A percentile compares a stretch with the other conserved stretches of the same genome.
These are phyloP conservation scores for Azolla pinnata DNA, from an alignment of 75 land plant species.

Conservation along the genomic window DNA sequence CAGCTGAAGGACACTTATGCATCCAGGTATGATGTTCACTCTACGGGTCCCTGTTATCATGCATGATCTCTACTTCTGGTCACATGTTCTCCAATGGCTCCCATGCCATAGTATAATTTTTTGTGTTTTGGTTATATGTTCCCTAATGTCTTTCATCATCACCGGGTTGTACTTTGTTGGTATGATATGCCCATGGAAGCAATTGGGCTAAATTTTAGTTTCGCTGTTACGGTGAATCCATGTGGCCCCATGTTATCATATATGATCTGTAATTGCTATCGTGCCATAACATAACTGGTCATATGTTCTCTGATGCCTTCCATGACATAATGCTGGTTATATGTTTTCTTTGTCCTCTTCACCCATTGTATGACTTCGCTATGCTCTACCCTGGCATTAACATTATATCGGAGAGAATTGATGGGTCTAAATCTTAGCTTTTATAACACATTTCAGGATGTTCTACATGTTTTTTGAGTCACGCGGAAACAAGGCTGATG, in stretches of 20 bases:
- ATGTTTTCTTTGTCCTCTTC: not conserved
- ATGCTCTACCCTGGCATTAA: not conserved
- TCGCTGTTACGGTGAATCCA: not conserved
- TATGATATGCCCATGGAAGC: not conserved
- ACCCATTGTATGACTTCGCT: not conserved
- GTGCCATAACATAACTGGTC: not conserved
- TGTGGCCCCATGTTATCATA: not conserved
- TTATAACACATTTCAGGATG: constrained; percentile 41
- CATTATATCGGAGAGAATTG: not conserved
- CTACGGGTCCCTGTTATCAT: not conserved
- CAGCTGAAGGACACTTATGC: constrained; percentile 48
- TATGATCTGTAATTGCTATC: not conserved
- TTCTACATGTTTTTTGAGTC: constrained; percentile 93
- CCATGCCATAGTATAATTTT: too few species aligned
- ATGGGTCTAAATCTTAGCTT: not conserved
- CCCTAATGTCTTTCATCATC: not conserved
- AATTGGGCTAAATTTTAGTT: not conserved
- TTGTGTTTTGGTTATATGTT: not conserved
- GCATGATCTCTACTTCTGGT: too few species aligned
- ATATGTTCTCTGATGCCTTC: too few species aligned
- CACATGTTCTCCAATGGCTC: too few species aligned
- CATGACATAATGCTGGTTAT: not conserved
- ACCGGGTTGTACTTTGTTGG: not conserved
- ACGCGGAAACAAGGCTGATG: constrained; percentile 56
- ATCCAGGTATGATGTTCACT: constrained; percentile 43